Percentiles rank a stretch among this genome's conserved stretches.
Conservation (phyloP, 2,329 filamentous ascomycete species). For the Fusarium irregulare region DNA sequence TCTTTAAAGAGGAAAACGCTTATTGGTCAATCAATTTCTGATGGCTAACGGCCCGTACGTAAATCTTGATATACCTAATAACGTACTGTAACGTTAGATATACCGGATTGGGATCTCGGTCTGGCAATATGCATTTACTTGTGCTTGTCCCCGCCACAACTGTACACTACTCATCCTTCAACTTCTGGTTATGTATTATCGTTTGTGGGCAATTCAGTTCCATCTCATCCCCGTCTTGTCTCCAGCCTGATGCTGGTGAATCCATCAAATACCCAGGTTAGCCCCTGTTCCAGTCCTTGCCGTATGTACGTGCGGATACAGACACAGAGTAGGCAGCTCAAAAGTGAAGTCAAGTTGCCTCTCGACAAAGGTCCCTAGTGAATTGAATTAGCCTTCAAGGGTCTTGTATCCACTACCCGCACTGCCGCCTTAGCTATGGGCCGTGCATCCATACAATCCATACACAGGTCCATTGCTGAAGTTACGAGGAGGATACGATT, state of each 20-base stretch:
- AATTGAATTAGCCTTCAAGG: slow-evolving; percentile 3
- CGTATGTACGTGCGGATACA: neutral
- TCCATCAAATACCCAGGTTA: neutral
- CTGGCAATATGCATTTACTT: slow-evolving; percentile 37
- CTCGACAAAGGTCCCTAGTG: slow-evolving; percentile 18
- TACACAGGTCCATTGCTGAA: neutral
- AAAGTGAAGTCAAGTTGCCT: slow-evolving; percentile 1
- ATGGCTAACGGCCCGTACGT: slow-evolving; percentile 23
- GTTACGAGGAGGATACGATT: slow-evolving; percentile 17
- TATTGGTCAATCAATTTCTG: slow-evolving; percentile 18
- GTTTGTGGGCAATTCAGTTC: neutral
- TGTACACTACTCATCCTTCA: slow-evolving; percentile 3
- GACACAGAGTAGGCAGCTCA: neutral
- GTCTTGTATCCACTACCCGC: slow-evolving; percentile 23
- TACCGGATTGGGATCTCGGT: slow-evolving; percentile 37
- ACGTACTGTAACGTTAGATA: neutral
- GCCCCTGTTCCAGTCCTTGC: slow-evolving; percentile 4
- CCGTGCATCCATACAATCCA: slow-evolving; percentile 10
- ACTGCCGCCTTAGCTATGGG: slow-evolving; percentile 6
- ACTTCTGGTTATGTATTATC: neutral
- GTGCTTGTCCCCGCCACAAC: slow-evolving; percentile 1
- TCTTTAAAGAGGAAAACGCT: neutral
- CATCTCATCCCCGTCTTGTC: slow-evolving; percentile 20
- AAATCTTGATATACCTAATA: slow-evolving; percentile 9
- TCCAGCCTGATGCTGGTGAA: slow-evolving; percentile 4